These are phyloP conservation scores for Ulmus americana DNA, from an alignment of 331 rosid genomes.

Conservation along the genomic window DNA sequence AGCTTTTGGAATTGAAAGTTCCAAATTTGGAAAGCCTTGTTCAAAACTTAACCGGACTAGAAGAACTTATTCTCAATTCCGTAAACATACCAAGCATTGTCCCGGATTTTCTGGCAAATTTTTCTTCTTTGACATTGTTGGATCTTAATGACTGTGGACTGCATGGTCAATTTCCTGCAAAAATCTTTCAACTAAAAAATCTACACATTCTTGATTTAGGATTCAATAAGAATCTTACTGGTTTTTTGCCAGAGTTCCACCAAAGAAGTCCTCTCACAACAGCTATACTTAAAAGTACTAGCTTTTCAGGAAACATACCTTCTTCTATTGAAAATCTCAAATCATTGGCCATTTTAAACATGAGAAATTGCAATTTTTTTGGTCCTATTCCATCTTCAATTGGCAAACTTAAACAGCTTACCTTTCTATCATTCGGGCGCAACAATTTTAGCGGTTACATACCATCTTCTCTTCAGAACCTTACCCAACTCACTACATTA, in stretches of 20 bases:
- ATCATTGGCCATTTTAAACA: no score
- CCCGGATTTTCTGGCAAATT: conserved; percentile 18
- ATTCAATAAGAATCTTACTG: not conserved
- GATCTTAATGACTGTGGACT: not conserved
- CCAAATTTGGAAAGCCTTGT: not conserved
- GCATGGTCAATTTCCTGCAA: not conserved
- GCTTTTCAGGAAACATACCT: not conserved
- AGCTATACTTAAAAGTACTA: not conserved
- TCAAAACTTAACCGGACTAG: conserved; percentile 10
- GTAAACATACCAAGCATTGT: conserved; percentile 13
- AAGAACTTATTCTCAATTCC: conserved; percentile 1
- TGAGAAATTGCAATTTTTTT: not conserved
- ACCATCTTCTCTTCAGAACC: conserved; percentile 18
- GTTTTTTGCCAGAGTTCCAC: conserved; percentile 4
- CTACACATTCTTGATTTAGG: conserved; percentile 4
- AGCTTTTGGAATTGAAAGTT: not conserved
- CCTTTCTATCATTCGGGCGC: not conserved
- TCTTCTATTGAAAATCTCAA: no score
- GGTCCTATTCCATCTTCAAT: conserved; percentile 6
- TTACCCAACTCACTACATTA: not conserved
- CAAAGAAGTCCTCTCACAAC: not conserved
- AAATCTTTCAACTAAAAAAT: not conserved
- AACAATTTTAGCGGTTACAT: not conserved
- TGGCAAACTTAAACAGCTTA: not conserved
- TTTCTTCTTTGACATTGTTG: not conserved